phyloP scores from a whole-genome alignment of 106 monocot species.

The Dioscorea zingiberensis region DNA sequence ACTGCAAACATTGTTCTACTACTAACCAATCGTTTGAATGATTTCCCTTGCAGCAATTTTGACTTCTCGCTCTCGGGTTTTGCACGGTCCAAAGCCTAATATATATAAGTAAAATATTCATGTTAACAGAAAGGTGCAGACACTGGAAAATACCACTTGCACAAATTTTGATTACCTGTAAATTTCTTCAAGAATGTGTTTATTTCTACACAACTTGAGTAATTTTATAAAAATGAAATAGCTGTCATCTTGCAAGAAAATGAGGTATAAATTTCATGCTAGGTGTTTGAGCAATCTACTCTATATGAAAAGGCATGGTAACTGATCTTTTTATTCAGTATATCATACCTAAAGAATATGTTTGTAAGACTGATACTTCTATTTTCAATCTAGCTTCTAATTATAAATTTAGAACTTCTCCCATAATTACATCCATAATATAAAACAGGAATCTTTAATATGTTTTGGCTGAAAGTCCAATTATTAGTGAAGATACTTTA shows the following conservation, averaged over 20 bases:
- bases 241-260: not conserved
- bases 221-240: not conserved
- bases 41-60: slow-evolving; percentile 33
- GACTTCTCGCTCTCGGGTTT: slow-evolving; percentile 54
- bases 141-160: not conserved
- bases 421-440: too few relatives aligned
- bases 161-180: not conserved
- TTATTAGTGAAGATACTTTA: not conserved
- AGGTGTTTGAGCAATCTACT: not conserved
- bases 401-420: not conserved
- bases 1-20: not conserved
- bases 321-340: not conserved
- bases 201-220: not conserved
- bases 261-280: too few relatives aligned
- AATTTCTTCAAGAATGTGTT: not conserved
- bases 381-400: not conserved
- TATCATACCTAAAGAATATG: not conserved
- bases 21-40: slow-evolving; percentile 74
- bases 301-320: not conserved
- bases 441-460: not conserved
- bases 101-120: not conserved
- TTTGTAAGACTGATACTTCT: not conserved
- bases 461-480: not conserved
- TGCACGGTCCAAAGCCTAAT: slow-evolving; percentile 75
- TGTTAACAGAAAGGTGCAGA: not conserved